phyloP scores from a whole-genome alignment of 768 basidiomycete genomes.

The Hericium alpestre region DNA sequence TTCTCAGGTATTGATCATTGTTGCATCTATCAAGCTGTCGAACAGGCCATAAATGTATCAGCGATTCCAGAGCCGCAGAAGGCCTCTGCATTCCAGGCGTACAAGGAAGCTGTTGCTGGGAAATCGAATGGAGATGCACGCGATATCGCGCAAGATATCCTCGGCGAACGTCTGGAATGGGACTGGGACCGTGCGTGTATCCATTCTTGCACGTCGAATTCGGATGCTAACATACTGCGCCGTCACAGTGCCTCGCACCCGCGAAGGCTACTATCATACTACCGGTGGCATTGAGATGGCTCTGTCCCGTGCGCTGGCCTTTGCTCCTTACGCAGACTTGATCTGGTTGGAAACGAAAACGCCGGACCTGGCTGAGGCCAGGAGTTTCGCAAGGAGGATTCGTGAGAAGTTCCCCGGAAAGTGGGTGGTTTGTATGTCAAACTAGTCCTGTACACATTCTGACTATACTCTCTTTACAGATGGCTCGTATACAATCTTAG shows the following conservation, averaged over 20 bases:
- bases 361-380: slow-evolving; percentile 75
- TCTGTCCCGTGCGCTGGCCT: slow-evolving; percentile 68
- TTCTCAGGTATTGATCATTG: not conserved
- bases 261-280: slow-evolving; percentile 87
- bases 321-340: slow-evolving; percentile 80
- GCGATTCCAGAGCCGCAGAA: slow-evolving; percentile 35
- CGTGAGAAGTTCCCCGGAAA: slow-evolving; percentile 63
- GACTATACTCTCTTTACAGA: not conserved
- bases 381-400: slow-evolving; percentile 67
- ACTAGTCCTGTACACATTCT: slow-evolving; percentile 16
- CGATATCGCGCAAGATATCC: slow-evolving; percentile 59
- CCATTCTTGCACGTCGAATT: not conserved
- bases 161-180: slow-evolving; percentile 70
- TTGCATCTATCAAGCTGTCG: slow-evolving; percentile 36
- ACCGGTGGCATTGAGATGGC: slow-evolving; percentile 74
- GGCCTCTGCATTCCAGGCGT: slow-evolving; percentile 44
- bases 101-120: slow-evolving; percentile 44
- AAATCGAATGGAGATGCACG: slow-evolving; percentile 69
- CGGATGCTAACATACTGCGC: not conserved
- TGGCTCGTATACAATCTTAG: slow-evolving; percentile 88
- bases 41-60: slow-evolving; percentile 43
- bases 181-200: slow-evolving; percentile 71
- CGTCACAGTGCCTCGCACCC: slow-evolving; percentile 64
- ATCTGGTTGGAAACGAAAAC: slow-evolving; percentile 89
- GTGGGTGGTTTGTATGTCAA: slow-evolving; percentile 25